phyloP scores from a whole-genome alignment of 2,329 filamentous ascomycete species.

The Nothophaeocryptopus gaeumannii region DNA sequence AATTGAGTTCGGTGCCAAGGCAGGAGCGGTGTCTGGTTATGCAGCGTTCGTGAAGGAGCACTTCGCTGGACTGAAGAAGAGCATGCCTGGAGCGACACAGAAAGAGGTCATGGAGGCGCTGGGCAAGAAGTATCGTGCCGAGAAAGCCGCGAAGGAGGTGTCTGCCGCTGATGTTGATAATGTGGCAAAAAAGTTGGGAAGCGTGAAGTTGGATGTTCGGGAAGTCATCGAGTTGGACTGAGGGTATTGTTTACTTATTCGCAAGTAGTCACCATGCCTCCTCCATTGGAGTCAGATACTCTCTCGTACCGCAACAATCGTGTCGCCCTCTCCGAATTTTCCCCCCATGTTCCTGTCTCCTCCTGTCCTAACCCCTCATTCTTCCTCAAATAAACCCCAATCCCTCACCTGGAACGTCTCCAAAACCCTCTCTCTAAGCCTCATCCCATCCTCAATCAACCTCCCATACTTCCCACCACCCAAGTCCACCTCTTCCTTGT shows the following conservation, averaged over 20 bases:
- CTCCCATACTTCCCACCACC: constrained; percentile 63
- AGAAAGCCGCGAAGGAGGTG: constrained; percentile 35
- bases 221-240: constrained; percentile 17
- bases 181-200: constrained; percentile 14
- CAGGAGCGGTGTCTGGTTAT: constrained; percentile 44
- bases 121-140: constrained; percentile 59
- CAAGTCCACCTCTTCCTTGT: constrained; percentile 68
- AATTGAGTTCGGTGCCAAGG: neutral
- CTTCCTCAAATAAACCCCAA: constrained; percentile 65
- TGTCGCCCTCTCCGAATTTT: too few relatives aligned
- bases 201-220: constrained; percentile 15
- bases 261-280: too few relatives aligned
- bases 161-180: constrained; percentile 4
- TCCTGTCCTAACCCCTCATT: neutral
- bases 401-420: constrained; percentile 74
- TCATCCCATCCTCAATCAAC: constrained; percentile 60
- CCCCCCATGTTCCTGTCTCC: too few relatives aligned
- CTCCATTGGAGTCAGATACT: too few relatives aligned
- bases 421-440: constrained; percentile 69
- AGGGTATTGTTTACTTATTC: too few relatives aligned
- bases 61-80: constrained; percentile 59
- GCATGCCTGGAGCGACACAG: constrained; percentile 56
- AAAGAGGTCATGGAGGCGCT: constrained; percentile 69
- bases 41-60: constrained; percentile 64
- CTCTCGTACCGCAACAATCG: too few relatives aligned